Conservation (phyloP, 2,329 filamentous ascomycete species). For the Ophiosphaerella narmari region DNA sequence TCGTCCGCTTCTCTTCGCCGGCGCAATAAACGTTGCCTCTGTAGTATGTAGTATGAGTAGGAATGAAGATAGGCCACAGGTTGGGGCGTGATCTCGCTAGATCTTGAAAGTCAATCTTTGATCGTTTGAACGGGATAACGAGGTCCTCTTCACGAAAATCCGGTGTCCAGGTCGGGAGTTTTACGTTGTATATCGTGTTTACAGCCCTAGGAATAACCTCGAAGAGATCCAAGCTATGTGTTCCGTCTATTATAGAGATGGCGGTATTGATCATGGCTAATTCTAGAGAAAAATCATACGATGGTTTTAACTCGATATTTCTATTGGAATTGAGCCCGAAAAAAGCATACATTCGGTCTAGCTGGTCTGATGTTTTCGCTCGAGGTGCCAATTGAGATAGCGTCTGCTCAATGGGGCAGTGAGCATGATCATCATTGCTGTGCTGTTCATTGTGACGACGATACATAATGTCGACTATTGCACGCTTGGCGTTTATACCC, state of each 20-base stretch:
- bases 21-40: neutral
- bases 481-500: neutral
- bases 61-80: neutral
- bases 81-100: neutral
- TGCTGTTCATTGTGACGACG: slow-evolving; percentile 2
- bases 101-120: neutral
- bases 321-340: slow-evolving; percentile 3
- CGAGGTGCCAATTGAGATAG: slow-evolving; percentile 1
- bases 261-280: neutral
- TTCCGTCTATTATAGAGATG: slow-evolving; percentile 1
- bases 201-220: slow-evolving; percentile 2
- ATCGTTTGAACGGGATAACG: slow-evolving; percentile 3
- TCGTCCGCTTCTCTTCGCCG: neutral
- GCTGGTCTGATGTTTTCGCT: slow-evolving; percentile 1
- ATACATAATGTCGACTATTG: neutral
- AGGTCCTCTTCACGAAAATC: slow-evolving; percentile 2
- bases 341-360: slow-evolving; percentile 5
- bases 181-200: neutral
- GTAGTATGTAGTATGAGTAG: slow-evolving; percentile 1
- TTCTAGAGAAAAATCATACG: slow-evolving; percentile 3
- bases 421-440: neutral
- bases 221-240: slow-evolving; percentile 4
- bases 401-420: slow-evolving; percentile 1
- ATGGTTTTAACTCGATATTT: slow-evolving; percentile 1
- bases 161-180: slow-evolving; percentile 3